Base-by-base conservation (phyloP, 2,329 filamentous ascomycete genomes). In the Colletotrichum higginsianum region DNA sequence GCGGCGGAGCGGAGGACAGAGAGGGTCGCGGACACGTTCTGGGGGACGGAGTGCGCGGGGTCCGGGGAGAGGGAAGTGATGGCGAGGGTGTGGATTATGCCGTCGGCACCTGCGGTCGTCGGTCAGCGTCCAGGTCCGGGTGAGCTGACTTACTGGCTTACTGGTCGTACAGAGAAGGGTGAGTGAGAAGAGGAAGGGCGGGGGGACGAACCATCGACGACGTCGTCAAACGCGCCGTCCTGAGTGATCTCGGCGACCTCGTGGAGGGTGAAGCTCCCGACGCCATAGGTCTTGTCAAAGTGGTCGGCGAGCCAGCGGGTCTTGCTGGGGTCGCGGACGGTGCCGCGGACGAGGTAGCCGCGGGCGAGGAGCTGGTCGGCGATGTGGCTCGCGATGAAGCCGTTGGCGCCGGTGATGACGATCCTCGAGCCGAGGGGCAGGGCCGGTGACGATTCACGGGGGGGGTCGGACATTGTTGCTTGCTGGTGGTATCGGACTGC, bases 331-430 rank as follows among this genome's bases (percentile, higher is more conserved):
- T 76, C 75, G 23, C 82, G 79, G 7, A 83, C 83, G 18, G 82
- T 84, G 23, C 82, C 83, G n/a, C 82, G 76, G 23, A 84, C 83
- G 12, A 66, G 74, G 71, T 83, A 83, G 9, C 82, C 83, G 2
- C 77, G 70, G 6, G 74, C 18, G 2, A 85, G 78, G 18, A 84
- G 76, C 0, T 78, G 75, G 5, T 81, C 80, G 56, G 80, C 76
- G 63, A 80, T 81, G 74, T 84, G 82, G 55, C 80, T 79, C 15
- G 80, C 84, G 40, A 84, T 81, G 69, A 84, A 83, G 72, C 83
- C 83, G 72, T 84, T 85, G 67, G 80, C 80, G 44, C 83, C 83
- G 1, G 83, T 84, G 38, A 84, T 81, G n/a, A 81, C 78, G 35
- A 84, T 74, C 1, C 47, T 68, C 47, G 44, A 60, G 23, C 21